Evolutionary conservation across 768 basidiomycete species (phyloP), one percentile per base, ranked within the genome.

Genomic region (Termitomyces sp.): DNA sequence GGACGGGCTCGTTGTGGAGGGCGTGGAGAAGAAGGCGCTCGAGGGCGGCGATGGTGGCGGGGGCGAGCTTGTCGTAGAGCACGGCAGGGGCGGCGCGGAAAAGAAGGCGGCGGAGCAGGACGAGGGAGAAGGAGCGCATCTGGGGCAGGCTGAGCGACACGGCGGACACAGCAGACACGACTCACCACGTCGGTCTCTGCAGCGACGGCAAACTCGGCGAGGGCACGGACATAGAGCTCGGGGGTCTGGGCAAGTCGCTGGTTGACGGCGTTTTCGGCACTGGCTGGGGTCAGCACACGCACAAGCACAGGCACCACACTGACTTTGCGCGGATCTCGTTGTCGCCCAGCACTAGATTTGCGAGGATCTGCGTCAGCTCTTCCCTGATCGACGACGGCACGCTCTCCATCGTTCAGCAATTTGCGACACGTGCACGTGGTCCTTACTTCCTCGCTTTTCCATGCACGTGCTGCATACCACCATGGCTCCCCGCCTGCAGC

Each of bases 41-140:
- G 48, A 92, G 81, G 0, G 85, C 85, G 4, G 78, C 76, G 58
- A 92, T 76, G 0, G 86, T 83, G 51, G 79, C 2, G 83, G 70
- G 2, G 89, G 85, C 27, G 41, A 93, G 81, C 52, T 87, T 87
- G 72, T 93, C 91, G 66, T 91, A 93, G 11, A 92, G 78, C 1
- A 20, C 41, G 0, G 41, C n/a, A 1, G 77, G 81, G 2, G 82
- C 73, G 0, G 86, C 66, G 7, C 90, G 83, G 70, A 93, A 93
- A 33, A 91, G 81, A 4, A 93, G 79, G 6, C 91, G 83, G 9
- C 91, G 84, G 31, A 92, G 81, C 33, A 93, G 82, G 11, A 93
- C 90, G 31, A 92, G 77, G 2, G 91, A 90, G 72, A 93, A 92
- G 0, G 88, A 89, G 31, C 90, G 85, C 91, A 93, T 93, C 89